Evolutionary conservation across 495 filamentous ascomycete species (phyloP).

Genomic region (Podospora conica): DNA sequence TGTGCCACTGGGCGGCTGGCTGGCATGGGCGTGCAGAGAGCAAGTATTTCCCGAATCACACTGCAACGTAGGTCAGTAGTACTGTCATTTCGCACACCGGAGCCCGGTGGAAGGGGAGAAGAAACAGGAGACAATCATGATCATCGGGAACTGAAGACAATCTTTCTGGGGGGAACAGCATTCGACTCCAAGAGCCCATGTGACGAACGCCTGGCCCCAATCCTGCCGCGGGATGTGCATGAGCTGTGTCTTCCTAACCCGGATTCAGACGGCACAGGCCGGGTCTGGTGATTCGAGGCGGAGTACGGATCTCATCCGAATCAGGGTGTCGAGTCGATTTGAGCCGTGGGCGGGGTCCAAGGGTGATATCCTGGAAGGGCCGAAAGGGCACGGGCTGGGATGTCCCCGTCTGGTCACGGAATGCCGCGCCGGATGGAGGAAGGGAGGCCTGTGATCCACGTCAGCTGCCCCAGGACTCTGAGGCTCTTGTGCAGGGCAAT

Average conservation of each 20-base stretch:
- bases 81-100: neutral
- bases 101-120: neutral
- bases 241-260: neutral
- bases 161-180: no score
- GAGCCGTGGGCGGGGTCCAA: neutral
- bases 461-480: neutral
- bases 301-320: neutral
- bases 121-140: neutral
- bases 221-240: neutral
- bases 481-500: neutral
- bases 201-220: neutral
- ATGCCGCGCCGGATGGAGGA: neutral
- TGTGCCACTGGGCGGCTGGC: neutral
- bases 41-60: neutral
- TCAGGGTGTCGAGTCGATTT: neutral
- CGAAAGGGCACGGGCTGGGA: neutral
- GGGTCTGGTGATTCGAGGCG: neutral
- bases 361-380: neutral
- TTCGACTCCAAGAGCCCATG: neutral
- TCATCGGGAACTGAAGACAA: no score
- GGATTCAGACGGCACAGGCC: neutral
- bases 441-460: neutral
- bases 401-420: neutral
- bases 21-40: neutral
- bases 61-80: neutral